Percentiles rank a stretch among this genome's conserved stretches.
Evolutionary conservation across 352 stramenopile genomes (phyloP).

Genomic region (Phytophthora crassamura): DNA sequence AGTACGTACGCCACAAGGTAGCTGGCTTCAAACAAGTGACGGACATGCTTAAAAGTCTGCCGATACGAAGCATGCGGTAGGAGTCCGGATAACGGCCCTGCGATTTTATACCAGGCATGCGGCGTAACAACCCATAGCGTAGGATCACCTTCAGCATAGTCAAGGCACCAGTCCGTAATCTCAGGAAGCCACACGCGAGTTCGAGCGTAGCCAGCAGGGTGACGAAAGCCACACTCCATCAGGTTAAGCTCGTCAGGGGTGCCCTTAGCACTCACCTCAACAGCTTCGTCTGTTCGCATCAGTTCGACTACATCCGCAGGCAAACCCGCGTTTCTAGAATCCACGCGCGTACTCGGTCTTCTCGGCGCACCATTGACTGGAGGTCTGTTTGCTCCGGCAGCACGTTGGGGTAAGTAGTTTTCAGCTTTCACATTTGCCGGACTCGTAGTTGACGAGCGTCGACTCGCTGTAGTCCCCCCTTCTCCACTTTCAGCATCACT

Average conservation of each 20-base stretch:
- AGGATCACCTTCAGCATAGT: conserved; percentile 85
- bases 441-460: conserved; percentile 13
- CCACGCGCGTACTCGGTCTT: conserved; percentile 32
- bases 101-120: conserved; percentile 88
- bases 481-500: conserved; percentile 44
- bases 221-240: conserved; percentile 81
- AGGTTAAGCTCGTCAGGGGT: conserved; percentile 76
- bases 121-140: conserved; percentile 88
- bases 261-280: conserved; percentile 52
- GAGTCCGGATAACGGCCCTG: conserved; percentile 76
- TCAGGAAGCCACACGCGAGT: conserved; percentile 82
- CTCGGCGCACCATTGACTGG: conserved; percentile 27
- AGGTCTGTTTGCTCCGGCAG: conserved; percentile 15
- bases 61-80: conserved; percentile 77
- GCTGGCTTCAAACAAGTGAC: conserved; percentile 82
- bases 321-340: conserved; percentile 42
- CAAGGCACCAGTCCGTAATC: conserved; percentile 89
- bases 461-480: conserved; percentile 9
- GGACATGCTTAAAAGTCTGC: conserved; percentile 74
- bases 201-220: conserved; percentile 67
- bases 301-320: conserved; percentile 71
- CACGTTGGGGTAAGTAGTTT: conserved; percentile 4
- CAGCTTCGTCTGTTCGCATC: conserved; percentile 75
- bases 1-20: conserved; percentile 87
- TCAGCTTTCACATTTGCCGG: neutral